Evolutionary conservation across 495 filamentous ascomycete species (phyloP), one percentile per base, ranked within the genome.

Genomic region (Aspergillus homomorphus): DNA sequence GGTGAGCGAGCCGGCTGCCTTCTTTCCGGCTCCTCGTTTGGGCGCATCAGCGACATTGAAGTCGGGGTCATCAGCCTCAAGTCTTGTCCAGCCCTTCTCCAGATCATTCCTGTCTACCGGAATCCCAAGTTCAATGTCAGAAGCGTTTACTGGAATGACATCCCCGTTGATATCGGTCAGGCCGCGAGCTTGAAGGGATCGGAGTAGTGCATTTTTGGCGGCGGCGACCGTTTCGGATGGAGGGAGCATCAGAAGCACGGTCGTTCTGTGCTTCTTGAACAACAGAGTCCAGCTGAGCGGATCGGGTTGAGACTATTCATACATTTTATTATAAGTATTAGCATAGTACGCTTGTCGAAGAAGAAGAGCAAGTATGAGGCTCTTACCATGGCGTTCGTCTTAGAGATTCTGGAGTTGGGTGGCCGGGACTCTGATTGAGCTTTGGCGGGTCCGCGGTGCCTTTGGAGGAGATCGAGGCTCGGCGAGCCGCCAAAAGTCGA

Each of bases 241-340:
- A 41, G 83, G 79, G 26, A 86, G 79, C 62, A 89, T 84, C 26
- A 96, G 77, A 64, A 92, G 80, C 63, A 96, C 77, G 23, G 89
- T 96, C 56, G 84, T 86, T 57, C 84, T 88, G 71, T 88, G 84
- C 72, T 88, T 78, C 64, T 96, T 96, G 70, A 96, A 84, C 23
- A 87, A 82, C 41, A 96, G 69, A 12, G 89, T 91, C 72, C 83
- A 77, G 26, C 83, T 77, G 18, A 67, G 54, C 16, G 76, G 62
- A 54, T 77, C 70, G 44, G 62, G 38, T 18, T 69, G 70, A 22
- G 67, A 56, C 67, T 72, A 60, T 58, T 15, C 23, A 46, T 22
- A 45, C 45, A 49, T 5, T 6, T 38, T 21, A 33, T 22, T 45
- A 50, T 54, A 57, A 60, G 50, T n/a, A 44, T 44, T 18, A 50